These are phyloP conservation scores for Speleostelium caveatum DNA, from an alignment of 78 protist species.

Conservation along the genomic window DNA sequence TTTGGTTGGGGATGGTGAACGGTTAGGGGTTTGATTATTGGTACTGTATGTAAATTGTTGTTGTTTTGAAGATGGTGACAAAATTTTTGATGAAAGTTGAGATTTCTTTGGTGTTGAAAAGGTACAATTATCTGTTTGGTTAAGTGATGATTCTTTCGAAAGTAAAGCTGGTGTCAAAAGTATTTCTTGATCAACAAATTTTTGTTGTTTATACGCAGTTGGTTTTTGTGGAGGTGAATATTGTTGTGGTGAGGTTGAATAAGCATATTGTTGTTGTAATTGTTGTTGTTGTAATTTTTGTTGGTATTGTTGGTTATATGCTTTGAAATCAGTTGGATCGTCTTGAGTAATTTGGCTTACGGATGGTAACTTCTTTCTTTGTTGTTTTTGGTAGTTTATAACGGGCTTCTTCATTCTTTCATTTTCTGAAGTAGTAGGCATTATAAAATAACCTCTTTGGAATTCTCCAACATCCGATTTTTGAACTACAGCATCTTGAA, in stretches of 20 bases:
- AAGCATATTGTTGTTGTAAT: constrained; percentile 38
- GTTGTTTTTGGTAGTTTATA: constrained; percentile 25
- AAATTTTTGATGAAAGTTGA: neutral
- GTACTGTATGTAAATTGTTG: no score
- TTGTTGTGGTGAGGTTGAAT: neutral
- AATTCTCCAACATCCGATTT: constrained; percentile 78
- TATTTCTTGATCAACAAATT: neutral
- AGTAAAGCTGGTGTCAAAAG: constrained; percentile 44
- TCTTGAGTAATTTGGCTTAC: neutral
- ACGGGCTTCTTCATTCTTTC: constrained; percentile 45
- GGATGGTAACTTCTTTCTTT: constrained; percentile 49
- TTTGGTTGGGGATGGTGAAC: constrained; percentile 36
- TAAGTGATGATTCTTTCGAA: constrained; percentile 6
- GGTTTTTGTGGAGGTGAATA: neutral
- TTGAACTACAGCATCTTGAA: constrained; percentile 62
- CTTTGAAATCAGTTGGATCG: constrained; percentile 20
- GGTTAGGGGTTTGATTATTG: constrained; percentile 2
- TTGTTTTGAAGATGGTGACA: neutral
- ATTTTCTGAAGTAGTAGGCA: constrained; percentile 26
- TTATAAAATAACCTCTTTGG: constrained; percentile 74
- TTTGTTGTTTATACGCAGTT: neutral
- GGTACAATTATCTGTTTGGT: neutral
- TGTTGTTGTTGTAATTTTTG: constrained; percentile 30
- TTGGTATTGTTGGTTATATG: constrained; percentile 23
- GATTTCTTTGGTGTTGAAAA: constrained; percentile 47